phyloP scores from a whole-genome alignment of 106 monocot species.

The Xerophyta viscosa region DNA sequence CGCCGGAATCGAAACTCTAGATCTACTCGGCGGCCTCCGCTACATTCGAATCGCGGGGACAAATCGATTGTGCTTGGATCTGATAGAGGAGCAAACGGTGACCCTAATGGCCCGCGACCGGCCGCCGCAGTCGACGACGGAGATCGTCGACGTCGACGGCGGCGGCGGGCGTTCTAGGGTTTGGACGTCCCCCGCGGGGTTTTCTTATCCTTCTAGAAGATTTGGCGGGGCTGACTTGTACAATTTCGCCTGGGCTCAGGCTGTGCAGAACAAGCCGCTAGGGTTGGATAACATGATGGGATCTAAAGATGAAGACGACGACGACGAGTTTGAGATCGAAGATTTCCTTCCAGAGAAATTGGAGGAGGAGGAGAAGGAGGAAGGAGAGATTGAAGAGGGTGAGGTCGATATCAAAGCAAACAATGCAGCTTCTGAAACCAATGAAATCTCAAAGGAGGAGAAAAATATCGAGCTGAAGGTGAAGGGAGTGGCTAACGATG shows the following conservation, averaged over 20 bases:
- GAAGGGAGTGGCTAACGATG: constrained; percentile 14
- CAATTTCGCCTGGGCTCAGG: constrained; percentile 91
- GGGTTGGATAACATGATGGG: constrained; percentile 17
- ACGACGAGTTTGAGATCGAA: neutral
- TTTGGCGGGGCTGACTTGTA: constrained; percentile 62
- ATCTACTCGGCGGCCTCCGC: too few relatives aligned
- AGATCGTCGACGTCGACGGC: constrained; percentile 26
- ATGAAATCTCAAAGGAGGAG: too few relatives aligned
- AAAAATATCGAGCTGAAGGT: neutral
- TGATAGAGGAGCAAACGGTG: constrained; percentile 9
- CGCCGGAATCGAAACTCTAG: too few relatives aligned
- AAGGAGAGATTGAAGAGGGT: constrained; percentile 91
- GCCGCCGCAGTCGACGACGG: constrained; percentile 6
- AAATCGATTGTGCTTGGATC: constrained; percentile 9
- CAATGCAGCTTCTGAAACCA: too few relatives aligned
- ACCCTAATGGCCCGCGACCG: constrained; percentile 16
- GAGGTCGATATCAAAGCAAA: constrained; percentile 22
- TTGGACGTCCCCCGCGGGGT: constrained; percentile 52
- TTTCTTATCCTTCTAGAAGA: constrained; percentile 18
- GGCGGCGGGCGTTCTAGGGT: constrained; percentile 38
- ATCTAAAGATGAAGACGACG: neutral
- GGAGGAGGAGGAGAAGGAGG: constrained; percentile 51
- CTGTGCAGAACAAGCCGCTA: constrained; percentile 87
- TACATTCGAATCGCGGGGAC: constrained; percentile 15
- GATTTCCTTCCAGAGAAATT: too few relatives aligned